Percentiles rank a stretch among this genome's conserved stretches.
phyloP scores from a whole-genome alignment of 495 filamentous ascomycete species.

The Durotheca rogersii region DNA sequence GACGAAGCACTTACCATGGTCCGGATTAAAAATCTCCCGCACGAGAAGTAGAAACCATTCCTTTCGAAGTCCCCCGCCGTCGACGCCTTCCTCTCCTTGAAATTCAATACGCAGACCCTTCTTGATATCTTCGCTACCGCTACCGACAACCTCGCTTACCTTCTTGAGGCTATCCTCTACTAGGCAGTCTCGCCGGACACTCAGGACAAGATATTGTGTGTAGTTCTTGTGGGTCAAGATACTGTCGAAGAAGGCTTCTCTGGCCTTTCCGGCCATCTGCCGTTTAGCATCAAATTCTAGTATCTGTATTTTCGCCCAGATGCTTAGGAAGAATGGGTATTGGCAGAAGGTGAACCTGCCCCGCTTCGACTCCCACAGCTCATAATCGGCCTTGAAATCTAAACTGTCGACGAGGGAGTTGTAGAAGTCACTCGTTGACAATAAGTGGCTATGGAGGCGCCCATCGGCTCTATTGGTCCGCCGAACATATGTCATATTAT shows the following conservation, averaged over 20 bases:
- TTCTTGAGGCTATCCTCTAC: slow-evolving; percentile 87
- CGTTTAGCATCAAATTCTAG: slow-evolving; percentile 86
- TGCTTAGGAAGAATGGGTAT: slow-evolving; percentile 91
- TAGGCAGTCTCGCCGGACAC: slow-evolving; percentile 80
- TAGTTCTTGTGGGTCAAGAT: slow-evolving; percentile 72
- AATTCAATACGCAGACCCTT: slow-evolving; percentile 90
- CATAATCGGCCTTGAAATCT: slow-evolving; percentile 85
- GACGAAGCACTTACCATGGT: slow-evolving; percentile 66
- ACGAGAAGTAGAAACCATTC: slow-evolving; percentile 95
- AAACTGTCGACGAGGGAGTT: slow-evolving; percentile 82
- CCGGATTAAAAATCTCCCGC: slow-evolving; percentile 87
- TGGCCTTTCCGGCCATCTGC: slow-evolving; percentile 88
- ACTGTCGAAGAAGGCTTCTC: slow-evolving; percentile 89
- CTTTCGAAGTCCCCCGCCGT: slow-evolving; percentile 88
- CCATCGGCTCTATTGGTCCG: slow-evolving; percentile 29
- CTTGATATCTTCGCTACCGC: slow-evolving; percentile 84
- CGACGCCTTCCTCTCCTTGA: slow-evolving; percentile 84
- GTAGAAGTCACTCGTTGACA: slow-evolving; percentile 85
- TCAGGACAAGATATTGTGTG: slow-evolving; percentile 77
- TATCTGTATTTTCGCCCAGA: slow-evolving; percentile 91
- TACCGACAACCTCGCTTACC: slow-evolving; percentile 84
- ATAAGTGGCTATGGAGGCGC: slow-evolving; percentile 56
- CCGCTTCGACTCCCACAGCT: slow-evolving; percentile 76
- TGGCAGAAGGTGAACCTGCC: slow-evolving; percentile 88
- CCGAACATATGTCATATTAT: slow-evolving; percentile 55